These are phyloP conservation scores for Quillaja saponaria DNA, from an alignment of 306 rosid species.

Conservation along the genomic window DNA sequence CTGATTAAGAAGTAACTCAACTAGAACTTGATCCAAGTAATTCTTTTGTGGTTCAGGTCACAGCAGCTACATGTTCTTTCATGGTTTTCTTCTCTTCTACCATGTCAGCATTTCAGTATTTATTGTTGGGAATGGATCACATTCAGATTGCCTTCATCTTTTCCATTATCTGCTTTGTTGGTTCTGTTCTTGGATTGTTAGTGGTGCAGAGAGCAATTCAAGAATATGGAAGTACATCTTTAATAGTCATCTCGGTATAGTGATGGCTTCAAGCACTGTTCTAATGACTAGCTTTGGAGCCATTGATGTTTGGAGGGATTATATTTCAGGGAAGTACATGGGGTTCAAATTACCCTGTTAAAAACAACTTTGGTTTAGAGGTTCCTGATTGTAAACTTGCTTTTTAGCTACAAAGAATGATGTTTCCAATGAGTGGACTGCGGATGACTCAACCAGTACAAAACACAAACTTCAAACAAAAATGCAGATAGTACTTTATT, in stretches of 20 bases:
- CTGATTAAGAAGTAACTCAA: conserved; percentile 3
- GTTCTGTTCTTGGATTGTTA: conserved; percentile 64
- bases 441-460: too few relatives aligned
- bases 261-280: conserved; percentile 73
- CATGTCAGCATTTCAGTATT: conserved; percentile 79
- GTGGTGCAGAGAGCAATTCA: conserved; percentile 68
- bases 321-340: conserved; percentile 64
- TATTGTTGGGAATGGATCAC: conserved; percentile 75
- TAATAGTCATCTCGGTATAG: conserved; percentile 78
- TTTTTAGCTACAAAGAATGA: not conserved
- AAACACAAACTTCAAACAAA: too few relatives aligned
- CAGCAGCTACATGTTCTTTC: conserved; percentile 92
- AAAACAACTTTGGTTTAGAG: conserved; percentile 16
- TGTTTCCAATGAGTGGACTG: not conserved
- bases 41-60: conserved; percentile 40
- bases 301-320: conserved; percentile 57
- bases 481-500: too few relatives aligned
- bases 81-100: conserved; percentile 91
- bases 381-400: conserved; percentile 2
- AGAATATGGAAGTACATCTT: conserved; percentile 74
- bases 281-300: conserved; percentile 83
- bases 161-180: conserved; percentile 60
- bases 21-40: not conserved
- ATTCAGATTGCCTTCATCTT: conserved; percentile 49
- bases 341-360: conserved; percentile 82